phyloP scores from a whole-genome alignment of 2,329 filamentous ascomycete genomes.

The Sporothrix pseudoabietina region DNA sequence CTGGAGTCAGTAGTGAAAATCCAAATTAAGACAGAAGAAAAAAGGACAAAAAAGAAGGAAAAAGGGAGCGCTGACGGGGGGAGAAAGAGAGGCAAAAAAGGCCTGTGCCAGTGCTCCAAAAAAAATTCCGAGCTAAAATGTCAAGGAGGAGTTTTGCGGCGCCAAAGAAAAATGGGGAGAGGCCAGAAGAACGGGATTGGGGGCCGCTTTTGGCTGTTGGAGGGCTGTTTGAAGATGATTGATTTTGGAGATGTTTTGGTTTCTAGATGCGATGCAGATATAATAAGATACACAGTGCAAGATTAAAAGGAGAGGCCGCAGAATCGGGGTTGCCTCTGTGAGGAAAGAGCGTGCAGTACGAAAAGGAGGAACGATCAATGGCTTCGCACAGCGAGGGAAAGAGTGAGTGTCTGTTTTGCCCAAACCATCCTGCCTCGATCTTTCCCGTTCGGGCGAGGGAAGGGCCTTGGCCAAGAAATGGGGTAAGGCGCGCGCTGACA shows the following conservation, averaged over 20 bases:
- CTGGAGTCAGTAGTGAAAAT: conserved; percentile 23
- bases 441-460: conserved; percentile 10
- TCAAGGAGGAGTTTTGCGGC: neutral
- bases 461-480: conserved; percentile 1
- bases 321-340: neutral
- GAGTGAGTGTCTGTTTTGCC: neutral
- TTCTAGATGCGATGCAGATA: conserved; percentile 2
- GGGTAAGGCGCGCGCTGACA: conserved; percentile 18
- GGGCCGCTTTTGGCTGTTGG: conserved; percentile 18
- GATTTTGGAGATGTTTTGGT: neutral
- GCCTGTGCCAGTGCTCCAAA: conserved; percentile 10
- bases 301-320: neutral
- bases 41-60: neutral
- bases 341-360: neutral
- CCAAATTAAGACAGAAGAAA: conserved; percentile 10
- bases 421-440: conserved; percentile 6
- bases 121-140: conserved; percentile 14
- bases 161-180: neutral
- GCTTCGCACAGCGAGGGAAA: conserved; percentile 1
- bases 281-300: neutral
- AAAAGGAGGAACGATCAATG: conserved; percentile 20
- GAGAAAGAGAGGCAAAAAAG: conserved; percentile 14
- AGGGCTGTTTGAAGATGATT: neutral
- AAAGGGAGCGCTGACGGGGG: conserved; percentile 7
- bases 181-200: conserved; percentile 19